Conservation (phyloP, 2,329 filamentous ascomycete genomes). For the Tolypocladium pustulatum region DNA sequence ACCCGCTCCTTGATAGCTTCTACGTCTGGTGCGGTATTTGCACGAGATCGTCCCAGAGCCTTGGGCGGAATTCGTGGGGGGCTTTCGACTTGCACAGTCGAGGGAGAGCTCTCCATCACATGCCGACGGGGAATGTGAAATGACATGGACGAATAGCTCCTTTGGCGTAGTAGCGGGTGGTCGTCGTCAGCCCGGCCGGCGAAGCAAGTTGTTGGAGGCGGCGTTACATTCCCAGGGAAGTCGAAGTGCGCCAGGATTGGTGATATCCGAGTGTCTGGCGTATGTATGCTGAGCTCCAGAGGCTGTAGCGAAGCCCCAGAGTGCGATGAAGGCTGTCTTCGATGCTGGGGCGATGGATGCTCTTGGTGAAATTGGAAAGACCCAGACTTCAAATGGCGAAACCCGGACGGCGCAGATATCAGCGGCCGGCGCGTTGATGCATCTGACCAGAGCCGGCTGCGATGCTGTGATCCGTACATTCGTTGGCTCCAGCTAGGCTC, state of each 20-base stretch:
- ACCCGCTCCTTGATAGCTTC: constrained; percentile 44
- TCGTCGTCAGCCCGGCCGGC: constrained; percentile 22
- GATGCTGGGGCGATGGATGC: constrained; percentile 1
- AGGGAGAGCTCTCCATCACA: constrained; percentile 12
- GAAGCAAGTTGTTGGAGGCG: constrained; percentile 24
- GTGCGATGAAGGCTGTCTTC: constrained; percentile 9
- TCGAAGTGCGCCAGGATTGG: constrained; percentile 44
- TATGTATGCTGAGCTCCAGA: constrained; percentile 46
- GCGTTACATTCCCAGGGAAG: constrained; percentile 24
- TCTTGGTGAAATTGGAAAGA: constrained; percentile 25
- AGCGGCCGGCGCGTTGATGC: constrained; percentile 38
- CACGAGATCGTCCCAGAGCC: constrained; percentile 27
- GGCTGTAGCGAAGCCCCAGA: constrained; percentile 36
- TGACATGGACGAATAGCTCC: constrained; percentile 41
- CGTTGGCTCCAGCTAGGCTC: constrained; percentile 9
- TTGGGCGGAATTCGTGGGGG: constrained; percentile 31
- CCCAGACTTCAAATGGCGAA: constrained; percentile 45
- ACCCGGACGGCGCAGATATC: constrained; percentile 50
- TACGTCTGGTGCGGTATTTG: constrained; percentile 34
- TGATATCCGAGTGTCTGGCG: constrained; percentile 33
- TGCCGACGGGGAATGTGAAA: constrained; percentile 44
- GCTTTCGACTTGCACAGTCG: constrained; percentile 12
- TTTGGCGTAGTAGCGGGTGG: constrained; percentile 21
- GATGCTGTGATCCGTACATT: constrained; percentile 20
- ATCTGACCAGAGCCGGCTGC: constrained; percentile 34